Evolutionary conservation across 805 yeast species (phyloP).

Genomic region (Gaillardinia entomophila): DNA sequence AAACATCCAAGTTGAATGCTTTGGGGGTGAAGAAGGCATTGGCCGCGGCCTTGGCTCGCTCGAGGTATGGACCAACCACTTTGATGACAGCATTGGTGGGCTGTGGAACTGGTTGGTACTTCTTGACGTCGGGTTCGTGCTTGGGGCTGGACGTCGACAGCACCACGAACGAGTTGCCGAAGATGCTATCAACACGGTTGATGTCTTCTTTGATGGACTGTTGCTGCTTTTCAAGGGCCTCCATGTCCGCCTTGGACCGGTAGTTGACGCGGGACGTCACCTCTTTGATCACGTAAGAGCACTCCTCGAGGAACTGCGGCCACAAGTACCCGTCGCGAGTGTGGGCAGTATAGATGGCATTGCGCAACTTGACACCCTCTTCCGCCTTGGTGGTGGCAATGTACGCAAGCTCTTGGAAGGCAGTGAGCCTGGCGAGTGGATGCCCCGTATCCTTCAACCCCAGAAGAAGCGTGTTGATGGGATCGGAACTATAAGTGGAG

Average conservation of each 20-base stretch:
- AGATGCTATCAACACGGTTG: conserved; percentile 14
- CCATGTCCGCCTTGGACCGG: conserved; percentile 24
- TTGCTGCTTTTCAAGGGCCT: conserved; percentile 17
- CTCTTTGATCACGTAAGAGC: conserved; percentile 48
- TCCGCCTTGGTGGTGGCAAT: conserved; percentile 43
- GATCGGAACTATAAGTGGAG: conserved; percentile 53
- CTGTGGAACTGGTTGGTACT: conserved; percentile 2
- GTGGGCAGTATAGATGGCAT: conserved; percentile 47
- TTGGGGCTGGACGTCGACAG: not conserved
- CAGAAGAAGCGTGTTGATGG: conserved; percentile 55
- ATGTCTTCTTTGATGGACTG: conserved; percentile 12
- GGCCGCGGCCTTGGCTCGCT: not conserved
- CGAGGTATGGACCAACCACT: not conserved
- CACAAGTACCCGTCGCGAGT: conserved; percentile 44
- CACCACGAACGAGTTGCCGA: conserved; percentile 29
- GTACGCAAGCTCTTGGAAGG: conserved; percentile 71
- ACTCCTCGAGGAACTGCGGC: conserved; percentile 57
- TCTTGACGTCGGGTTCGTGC: conserved; percentile 1
- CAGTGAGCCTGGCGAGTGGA: conserved; percentile 45
- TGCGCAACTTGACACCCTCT: conserved; percentile 40
- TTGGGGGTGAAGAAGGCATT: too few species aligned
- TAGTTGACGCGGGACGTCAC: conserved; percentile 39
- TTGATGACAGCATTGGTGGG: not conserved
- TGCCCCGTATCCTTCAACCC: conserved; percentile 44
- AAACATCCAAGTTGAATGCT: too few species aligned